phyloP scores from a whole-genome alignment of 345 rosid genomes.

The Populus simonii region DNA sequence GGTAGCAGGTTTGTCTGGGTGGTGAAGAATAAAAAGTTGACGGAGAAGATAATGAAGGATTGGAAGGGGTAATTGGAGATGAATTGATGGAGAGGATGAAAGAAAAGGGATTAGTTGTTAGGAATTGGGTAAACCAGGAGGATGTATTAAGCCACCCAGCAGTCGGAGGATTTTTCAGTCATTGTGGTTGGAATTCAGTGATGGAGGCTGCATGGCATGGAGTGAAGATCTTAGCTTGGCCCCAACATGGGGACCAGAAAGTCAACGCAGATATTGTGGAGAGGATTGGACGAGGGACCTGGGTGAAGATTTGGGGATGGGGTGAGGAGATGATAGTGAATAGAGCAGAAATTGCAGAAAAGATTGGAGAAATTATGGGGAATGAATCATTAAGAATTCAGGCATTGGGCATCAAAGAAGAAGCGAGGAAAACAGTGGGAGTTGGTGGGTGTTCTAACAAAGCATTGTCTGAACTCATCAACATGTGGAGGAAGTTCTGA shows the following conservation, averaged over 20 bases:
- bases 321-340: conserved; percentile 8
- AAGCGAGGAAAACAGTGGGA: conserved; percentile 27
- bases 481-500: background rate
- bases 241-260: conserved; percentile 42
- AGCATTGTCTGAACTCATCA: conserved; percentile 2
- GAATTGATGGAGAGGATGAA: conserved; percentile 13
- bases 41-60: conserved; percentile 34
- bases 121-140: conserved; percentile 43
- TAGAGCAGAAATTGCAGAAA: conserved; percentile 6
- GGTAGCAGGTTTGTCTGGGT: conserved; percentile 40
- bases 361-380: conserved; percentile 30
- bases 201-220: conserved; percentile 42
- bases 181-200: conserved; percentile 48
- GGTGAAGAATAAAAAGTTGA: conserved; percentile 33
- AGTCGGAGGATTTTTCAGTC: conserved; percentile 39
- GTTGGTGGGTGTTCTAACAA: conserved; percentile 27
- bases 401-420: conserved; percentile 26
- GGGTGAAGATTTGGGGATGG: conserved; percentile 10
- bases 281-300: background rate
- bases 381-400: conserved; percentile 16
- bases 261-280: background rate
- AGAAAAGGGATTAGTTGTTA: conserved; percentile 32
- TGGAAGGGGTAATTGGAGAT: conserved; percentile 31
- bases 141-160: conserved; percentile 34
- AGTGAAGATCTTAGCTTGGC: conserved; percentile 44